Base-by-base conservation (phyloP, 192 early-diverging fungal genomes). In the Coemansia sp. region DNA sequence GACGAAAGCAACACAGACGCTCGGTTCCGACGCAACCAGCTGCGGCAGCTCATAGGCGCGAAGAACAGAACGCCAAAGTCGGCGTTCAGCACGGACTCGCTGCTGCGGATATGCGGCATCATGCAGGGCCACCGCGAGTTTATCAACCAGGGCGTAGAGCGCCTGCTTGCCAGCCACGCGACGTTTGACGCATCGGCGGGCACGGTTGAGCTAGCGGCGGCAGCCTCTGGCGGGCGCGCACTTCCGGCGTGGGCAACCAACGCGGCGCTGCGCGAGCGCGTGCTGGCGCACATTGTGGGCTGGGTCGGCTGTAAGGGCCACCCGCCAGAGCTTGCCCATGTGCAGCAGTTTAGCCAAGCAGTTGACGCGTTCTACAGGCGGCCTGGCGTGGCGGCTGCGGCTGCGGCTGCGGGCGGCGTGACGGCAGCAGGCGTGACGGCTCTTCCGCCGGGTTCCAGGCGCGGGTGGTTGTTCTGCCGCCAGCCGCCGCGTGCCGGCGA, bases 61-160 rank as follows among this genome's bases (percentile, higher is more conserved):
- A 62, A 50, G 5, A 43, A 27, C n/a, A 22, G 14, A 5, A 15
- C 46, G 9, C 27, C 41, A 32, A 23, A 34, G 15, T 66, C 63
- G 30, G 63, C 68, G 21, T 52, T 70, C n/a, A 56, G 51, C 21
- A 21, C 26, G 13, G 33, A 30, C 9, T 22, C 48, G 1, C 47
- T 77, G 46, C 22, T 70, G n/a, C 34, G 31, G 0, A 33, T 77
- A 33, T 63, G 74, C 41, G n/a, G 13, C 21, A 38, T 27, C 4
- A 66, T 77, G 68, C 74, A 77, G 42, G 19, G 53, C 3, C 74
- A 77, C 48, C 62, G 74, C 29, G 45, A 39, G 25, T 60, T 31
- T 23, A 53, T 75, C 15, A 63, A 57, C 45, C n/a, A 32, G 29
- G 32, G 39, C 7, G 49, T 68, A 4, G 18, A 6, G 3, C 18